These are phyloP conservation scores for Hypericum perforatum DNA, from an alignment of 345 rosid genomes.

Conservation along the genomic window DNA sequence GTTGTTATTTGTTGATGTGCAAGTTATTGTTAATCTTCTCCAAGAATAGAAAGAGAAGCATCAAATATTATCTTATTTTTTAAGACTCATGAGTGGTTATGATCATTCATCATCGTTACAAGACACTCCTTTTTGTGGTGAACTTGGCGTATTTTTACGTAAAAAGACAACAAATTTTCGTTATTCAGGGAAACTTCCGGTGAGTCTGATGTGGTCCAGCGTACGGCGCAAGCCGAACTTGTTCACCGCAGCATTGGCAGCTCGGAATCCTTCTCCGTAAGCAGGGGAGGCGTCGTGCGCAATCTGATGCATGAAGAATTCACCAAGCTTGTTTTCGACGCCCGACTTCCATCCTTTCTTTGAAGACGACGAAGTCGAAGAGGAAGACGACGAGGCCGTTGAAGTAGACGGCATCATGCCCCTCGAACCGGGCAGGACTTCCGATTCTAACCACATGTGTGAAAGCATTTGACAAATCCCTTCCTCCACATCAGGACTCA, in stretches of 20 bases:
- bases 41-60: no score
- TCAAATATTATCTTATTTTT: no score
- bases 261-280: conserved; percentile 73
- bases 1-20: no score
- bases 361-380: conserved; percentile 20
- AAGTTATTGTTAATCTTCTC: no score
- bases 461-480: conserved; percentile 94
- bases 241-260: conserved; percentile 72
- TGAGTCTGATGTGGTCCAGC: conserved; percentile 52
- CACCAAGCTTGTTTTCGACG: conserved; percentile 66
- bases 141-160: no score
- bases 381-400: conserved; percentile 41
- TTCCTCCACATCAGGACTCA: conserved; percentile 86
- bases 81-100: no score
- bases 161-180: no score
- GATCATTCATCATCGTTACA: no score
- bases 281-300: conserved; percentile 78
- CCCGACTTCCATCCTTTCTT: conserved; percentile 69
- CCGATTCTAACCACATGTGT: conserved; percentile 93
- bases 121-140: no score
- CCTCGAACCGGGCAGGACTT: conserved; percentile 54
- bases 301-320: conserved; percentile 83
- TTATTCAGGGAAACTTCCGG: conserved; percentile 48
- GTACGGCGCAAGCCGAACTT: conserved; percentile 66
- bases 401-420: conserved; percentile 43